Evolutionary conservation across 2,329 filamentous ascomycete species (phyloP), one percentile per base, ranked within the genome.

Genomic region (Plenodomus tracheiphilus): DNA sequence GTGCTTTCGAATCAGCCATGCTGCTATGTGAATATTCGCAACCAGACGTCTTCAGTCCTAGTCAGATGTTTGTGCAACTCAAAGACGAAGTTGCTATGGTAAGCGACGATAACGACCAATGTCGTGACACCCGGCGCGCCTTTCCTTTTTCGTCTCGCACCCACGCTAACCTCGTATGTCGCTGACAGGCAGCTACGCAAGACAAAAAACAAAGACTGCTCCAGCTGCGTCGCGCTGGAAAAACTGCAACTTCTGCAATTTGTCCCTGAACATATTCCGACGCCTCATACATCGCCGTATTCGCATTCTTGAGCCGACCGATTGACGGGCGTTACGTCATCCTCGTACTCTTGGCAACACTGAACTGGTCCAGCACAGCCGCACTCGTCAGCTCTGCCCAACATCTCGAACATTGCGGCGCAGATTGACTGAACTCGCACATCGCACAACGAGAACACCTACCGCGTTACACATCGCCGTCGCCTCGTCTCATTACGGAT

Each of bases 291-390:
- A 5, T 25, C 22, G 22, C 10, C 22, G 22, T 10, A 25, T 25
- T 25, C 22, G 22, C 13, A 32, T 32, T 15, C 13, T 4, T 15
- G 7, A 6, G 28, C 13, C 11, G 28, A 4, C 28, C 28, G 4
- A 32, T 32, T 32, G 46, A 47, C 53, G 42, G 17, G 36, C 18
- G 51, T 64, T 64, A 64, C 61, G 61, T 64, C 61, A 64, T 60
- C 58, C 45, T 50, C 41, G 18, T 36, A 44, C 13, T 43, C 59
- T 61, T 61, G 58, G 59, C 61, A 47, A 36, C 43, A 36, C 38
- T 47, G 36, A 41, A 41, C 30, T 28, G 43, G 48, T 51, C 41
- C 43, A 56, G 53, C 56, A 56, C 59, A 61, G 61, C 59, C 56
- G 47, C 54, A 35, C 46, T 34, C 39, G 45, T 43, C 54, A 59